phyloP scores from a whole-genome alignment of 495 filamentous ascomycete genomes.

The Daldinia bambusicola region DNA sequence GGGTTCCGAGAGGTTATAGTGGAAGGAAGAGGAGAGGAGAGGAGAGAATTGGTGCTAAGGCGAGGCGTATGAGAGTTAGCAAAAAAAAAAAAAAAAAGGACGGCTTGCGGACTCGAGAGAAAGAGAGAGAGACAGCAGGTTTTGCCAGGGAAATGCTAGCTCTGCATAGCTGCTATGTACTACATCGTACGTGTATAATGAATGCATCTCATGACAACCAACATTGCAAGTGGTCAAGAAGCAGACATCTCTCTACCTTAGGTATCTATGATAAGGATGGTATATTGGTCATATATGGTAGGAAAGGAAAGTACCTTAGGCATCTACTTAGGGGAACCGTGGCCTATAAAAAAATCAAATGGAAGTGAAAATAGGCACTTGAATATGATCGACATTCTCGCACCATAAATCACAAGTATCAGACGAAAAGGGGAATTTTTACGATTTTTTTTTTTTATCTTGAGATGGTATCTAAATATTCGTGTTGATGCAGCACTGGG shows the following conservation, averaged over 20 bases:
- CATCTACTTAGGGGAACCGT: not conserved
- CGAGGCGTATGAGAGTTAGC: too few relatives aligned
- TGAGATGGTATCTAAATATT: constrained; percentile 37
- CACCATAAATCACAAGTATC: not conserved
- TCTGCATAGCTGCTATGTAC: constrained; percentile 43
- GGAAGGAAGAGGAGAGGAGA: not conserved
- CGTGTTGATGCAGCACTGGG: not conserved
- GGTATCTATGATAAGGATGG: too few relatives aligned
- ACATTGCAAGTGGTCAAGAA: not conserved
- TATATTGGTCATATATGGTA: too few relatives aligned
- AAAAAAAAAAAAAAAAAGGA: too few relatives aligned
- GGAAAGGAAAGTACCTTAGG: too few relatives aligned
- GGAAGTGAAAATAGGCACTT: not conserved
- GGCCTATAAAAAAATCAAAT: not conserved
- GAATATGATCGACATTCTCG: not conserved
- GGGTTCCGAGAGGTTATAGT: constrained; percentile 55
- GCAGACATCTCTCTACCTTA: too few relatives aligned
- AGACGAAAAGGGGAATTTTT: not conserved
- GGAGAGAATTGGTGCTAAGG: too few relatives aligned
- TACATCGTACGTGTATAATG: constrained; percentile 36
- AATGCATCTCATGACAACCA: constrained; percentile 35
- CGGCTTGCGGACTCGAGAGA: not conserved
- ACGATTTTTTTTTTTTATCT: not conserved
- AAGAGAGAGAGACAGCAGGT: constrained; percentile 10
- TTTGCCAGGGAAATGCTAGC: constrained; percentile 18